Base-by-base conservation (phyloP, 2,329 filamentous ascomycete genomes). In the Rutstroemia sp. region DNA sequence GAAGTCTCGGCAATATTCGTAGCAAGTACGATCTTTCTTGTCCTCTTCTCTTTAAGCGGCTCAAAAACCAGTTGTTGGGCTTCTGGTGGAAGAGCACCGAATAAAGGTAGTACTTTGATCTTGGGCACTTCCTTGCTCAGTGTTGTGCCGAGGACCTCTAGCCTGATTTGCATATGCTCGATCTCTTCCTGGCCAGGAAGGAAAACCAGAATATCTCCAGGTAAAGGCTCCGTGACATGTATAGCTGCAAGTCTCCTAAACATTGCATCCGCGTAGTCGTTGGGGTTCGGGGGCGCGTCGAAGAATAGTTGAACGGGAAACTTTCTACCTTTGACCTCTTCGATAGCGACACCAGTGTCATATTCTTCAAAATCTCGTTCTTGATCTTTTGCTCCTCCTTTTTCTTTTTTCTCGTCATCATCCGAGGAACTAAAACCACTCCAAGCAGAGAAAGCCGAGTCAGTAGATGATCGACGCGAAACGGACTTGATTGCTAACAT, bases 1-100 rank as follows among this genome's bases (percentile, higher is more conserved):
- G 94, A 97, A 0, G 94, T 97, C 71, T 99, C 94, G n/a, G 94
- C 94, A 65, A 99, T 97, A 67, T 99, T 99, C 14, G 94, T 99
- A 0, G 92, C 87, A 0, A 99, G 76, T 0, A 99, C 91, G 12
- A 97, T 80, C 68, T 97, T 97, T 45, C 94, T 81, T 0, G 89
- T 95, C 56, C 78, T 80, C n/a, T 78, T 78, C 2, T 83, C 81
- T 55, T 82, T 82, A 21, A 88, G 80, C 1, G 88, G 87, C 54
- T 86, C 77, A 69, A 99, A 97, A 9, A 95, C 91, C 21, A 84
- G 81, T 62, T 95, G 88, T 65, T 99, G 94, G 0, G 88, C 87
- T 53, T 86, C 82, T 63, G 94, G 90, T 1, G 92, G 88, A 5
- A 99, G 79, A 38, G 95, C 91, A 1, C 94, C 94, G 66, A 95